A percentile compares a stretch with the other conserved stretches of the same genome.
phyloP scores from a whole-genome alignment of 495 filamentous ascomycete genomes.

The Aspergillus olivimuriae region DNA sequence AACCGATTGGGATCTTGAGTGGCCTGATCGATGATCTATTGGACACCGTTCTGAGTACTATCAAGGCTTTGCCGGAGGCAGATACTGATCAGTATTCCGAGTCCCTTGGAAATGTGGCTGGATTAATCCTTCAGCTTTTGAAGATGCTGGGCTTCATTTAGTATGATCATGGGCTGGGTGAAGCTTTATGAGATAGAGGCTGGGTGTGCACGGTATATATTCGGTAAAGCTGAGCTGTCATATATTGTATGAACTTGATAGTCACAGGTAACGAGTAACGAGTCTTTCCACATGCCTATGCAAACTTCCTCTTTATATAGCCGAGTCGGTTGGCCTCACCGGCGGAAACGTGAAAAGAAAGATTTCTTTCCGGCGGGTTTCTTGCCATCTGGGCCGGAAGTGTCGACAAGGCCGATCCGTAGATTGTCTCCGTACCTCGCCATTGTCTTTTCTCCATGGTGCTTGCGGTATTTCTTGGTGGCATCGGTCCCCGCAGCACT shows the following conservation, averaged over 20 bases:
- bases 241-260: no score
- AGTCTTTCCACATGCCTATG: no score
- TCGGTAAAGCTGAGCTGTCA: no score
- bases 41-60: background rate
- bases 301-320: no score
- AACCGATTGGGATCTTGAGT: background rate
- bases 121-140: no score
- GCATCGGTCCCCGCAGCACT: constrained; percentile 8
- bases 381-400: background rate
- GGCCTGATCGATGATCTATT: background rate
- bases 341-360: constrained; percentile 2
- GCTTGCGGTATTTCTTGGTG: constrained; percentile 10
- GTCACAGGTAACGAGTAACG: no score
- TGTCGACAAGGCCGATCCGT: constrained; percentile 2
- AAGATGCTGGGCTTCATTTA: no score
- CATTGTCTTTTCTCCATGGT: constrained; percentile 6
- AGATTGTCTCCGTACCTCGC: background rate
- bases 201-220: no score
- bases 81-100: background rate
- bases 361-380: background rate
- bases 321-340: background rate
- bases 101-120: background rate
- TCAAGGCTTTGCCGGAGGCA: background rate
- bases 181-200: no score
- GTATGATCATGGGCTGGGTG: no score